A percentile compares a stretch with the other conserved stretches of the same genome.
phyloP scores from a whole-genome alignment of 768 basidiomycete genomes.

The Galerina marginata region DNA sequence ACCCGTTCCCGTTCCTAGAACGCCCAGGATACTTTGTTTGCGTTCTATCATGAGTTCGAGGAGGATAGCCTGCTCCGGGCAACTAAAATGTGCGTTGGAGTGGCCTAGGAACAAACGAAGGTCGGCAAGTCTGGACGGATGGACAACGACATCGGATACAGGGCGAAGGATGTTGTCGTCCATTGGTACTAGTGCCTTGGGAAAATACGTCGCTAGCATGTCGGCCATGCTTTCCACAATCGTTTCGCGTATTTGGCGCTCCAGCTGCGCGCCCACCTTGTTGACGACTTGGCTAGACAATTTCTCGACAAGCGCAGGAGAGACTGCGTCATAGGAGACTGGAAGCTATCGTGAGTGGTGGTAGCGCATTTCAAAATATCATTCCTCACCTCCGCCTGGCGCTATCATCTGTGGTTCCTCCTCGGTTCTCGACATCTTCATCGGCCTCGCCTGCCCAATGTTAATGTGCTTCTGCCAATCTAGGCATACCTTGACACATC shows the following conservation, averaged over 20 bases:
- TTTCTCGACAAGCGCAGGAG: neutral
- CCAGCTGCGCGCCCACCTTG: neutral
- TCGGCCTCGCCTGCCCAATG: conserved; percentile 10
- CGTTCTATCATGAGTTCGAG: conserved; percentile 12
- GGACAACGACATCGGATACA: conserved; percentile 1
- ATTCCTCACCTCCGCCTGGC: too few relatives aligned
- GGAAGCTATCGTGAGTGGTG: too few relatives aligned
- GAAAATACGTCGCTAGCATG: conserved; percentile 3
- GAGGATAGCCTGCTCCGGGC: conserved; percentile 16
- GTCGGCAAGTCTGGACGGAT: conserved; percentile 4
- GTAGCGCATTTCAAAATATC: too few relatives aligned
- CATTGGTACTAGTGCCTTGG: neutral
- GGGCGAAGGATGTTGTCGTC: too few relatives aligned
- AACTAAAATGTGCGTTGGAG: conserved; percentile 8
- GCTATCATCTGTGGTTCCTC: too few relatives aligned
- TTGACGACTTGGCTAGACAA: neutral
- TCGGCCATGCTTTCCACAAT: conserved; percentile 16
- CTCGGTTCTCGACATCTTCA: neutral
- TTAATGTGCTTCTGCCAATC: conserved; percentile 16
- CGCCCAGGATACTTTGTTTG: conserved; percentile 10
- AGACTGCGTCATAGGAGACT: too few relatives aligned
- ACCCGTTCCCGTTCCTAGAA: conserved; percentile 18
- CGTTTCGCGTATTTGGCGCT: conserved; percentile 6
- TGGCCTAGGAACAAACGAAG: conserved; percentile 8
- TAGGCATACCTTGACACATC: conserved; percentile 6